Base-by-base conservation (phyloP, 2,329 filamentous ascomycete species). In the Coniochaeta sp. region DNA sequence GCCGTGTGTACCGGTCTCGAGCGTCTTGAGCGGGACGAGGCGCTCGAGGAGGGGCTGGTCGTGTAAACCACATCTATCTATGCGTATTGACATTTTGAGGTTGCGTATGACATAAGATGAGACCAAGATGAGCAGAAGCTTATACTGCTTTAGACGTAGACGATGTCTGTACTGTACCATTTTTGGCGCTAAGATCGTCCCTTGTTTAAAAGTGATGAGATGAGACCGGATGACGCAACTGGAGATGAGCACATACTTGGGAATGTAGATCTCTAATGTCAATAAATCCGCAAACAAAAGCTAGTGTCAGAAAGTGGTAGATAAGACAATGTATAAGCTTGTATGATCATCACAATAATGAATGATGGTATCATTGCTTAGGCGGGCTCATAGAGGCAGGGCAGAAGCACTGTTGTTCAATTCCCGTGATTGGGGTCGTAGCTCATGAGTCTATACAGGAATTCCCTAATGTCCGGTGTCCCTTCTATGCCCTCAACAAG, bases 1-100 rank as follows among this genome's bases (percentile, higher is more conserved):
- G 83, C 84, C 19, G 79, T 83, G 38, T 81, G 81, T 61, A 81
- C 77, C 58, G 82, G 82, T 8, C 69, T 86, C 61, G 83, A 85
- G 70, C 77, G 76, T 62, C 68, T 84, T 58, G 82, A 85, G 68
- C 73, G 81, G 59, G 82, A 85, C 54, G 80, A 83, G 67, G 80
- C 76, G 36, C 71, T 76, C 28, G 80, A 66, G 32, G 66, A 65
- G 62, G 67, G 65, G n/a, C 58, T 69, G 59, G 62, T 70, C 61
- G 60, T 72, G 64, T 59, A 57, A 34, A 47, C 42, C 12, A 8
- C 19, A 4, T 40, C 16, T 40, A 3, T n/a, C n/a, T n/a, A n/a
- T n/a, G n/a, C n/a, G n/a, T n/a, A n/a, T n/a, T n/a, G 38, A 19
- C 16, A 19, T 19, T 19, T 12, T 12, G 3, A 12, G 16, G 38